A percentile compares a stretch with the other conserved stretches of the same genome.
Evolutionary conservation across 495 filamentous ascomycete species (phyloP).

Genomic region (Aspergillus bertholletiae): DNA sequence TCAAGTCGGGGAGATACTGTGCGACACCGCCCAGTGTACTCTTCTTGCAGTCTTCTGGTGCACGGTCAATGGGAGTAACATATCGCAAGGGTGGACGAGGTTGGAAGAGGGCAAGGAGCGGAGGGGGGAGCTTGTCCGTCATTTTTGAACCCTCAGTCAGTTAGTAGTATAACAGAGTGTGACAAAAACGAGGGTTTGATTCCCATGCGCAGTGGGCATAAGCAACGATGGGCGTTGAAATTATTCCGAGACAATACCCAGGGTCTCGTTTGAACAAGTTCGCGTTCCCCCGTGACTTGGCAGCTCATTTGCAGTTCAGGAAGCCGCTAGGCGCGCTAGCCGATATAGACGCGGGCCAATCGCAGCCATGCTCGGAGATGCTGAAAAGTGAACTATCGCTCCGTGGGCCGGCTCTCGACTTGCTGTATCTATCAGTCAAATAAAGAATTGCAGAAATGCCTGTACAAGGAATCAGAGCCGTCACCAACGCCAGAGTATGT

Average conservation of each 20-base stretch:
- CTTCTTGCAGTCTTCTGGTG: conserved; percentile 73
- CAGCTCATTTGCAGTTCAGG: neutral
- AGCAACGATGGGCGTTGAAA: neutral
- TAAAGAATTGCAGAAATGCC: conserved; percentile 54
- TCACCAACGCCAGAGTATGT: conserved; percentile 38
- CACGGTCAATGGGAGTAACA: conserved; percentile 76
- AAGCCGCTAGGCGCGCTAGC: conserved; percentile 16
- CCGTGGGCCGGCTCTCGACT: neutral
- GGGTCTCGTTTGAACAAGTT: conserved; percentile 2
- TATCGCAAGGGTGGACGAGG: conserved; percentile 89
- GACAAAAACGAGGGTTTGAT: neutral
- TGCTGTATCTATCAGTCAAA: conserved; percentile 7
- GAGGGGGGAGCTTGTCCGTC: conserved; percentile 94
- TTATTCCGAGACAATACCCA: neutral
- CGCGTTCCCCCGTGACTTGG: conserved; percentile 6
- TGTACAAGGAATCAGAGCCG: conserved; percentile 53
- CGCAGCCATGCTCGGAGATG: neutral
- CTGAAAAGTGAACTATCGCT: conserved; percentile 17
- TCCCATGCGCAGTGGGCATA: conserved; percentile 1
- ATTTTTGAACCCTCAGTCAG: conserved; percentile 44
- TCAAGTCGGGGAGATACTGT: conserved; percentile 65
- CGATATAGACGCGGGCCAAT: conserved; percentile 26
- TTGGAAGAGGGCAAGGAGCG: conserved; percentile 89
- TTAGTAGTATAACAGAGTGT: neutral
- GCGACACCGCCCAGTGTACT: conserved; percentile 68